A percentile compares a stretch with the other conserved stretches of the same genome.
phyloP scores from a whole-genome alignment of 345 rosid species.

The Mangifera indica region DNA sequence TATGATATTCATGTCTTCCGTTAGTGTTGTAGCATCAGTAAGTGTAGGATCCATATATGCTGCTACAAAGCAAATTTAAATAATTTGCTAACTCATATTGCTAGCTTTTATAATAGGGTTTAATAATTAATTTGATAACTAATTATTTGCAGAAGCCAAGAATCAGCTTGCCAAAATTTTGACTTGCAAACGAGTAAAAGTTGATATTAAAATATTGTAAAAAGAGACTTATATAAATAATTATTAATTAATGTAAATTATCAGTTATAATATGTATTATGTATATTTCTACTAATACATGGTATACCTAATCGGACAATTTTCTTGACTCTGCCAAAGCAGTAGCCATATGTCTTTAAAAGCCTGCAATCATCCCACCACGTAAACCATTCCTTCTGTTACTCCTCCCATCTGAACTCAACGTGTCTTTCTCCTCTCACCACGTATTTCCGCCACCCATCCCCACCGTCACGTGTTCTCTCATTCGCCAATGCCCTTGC shows the following conservation, averaged over 20 bases:
- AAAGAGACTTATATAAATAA: no score
- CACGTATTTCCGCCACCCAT: background rate
- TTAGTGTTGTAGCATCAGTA: slow-evolving; percentile 9
- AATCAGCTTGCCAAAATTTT: slow-evolving; percentile 38
- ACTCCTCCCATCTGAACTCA: background rate
- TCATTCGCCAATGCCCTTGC: background rate
- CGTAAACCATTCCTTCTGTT: background rate
- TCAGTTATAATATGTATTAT: no score
- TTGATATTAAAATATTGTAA: no score
- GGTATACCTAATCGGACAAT: no score
- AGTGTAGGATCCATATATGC: no score
- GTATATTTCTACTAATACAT: no score
- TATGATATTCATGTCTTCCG: slow-evolving; percentile 32
- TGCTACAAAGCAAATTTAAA: no score
- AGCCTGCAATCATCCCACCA: background rate
- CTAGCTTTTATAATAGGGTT: no score
- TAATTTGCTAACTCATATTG: no score
- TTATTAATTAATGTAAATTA: no score
- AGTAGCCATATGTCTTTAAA: background rate
- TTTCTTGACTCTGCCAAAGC: no score
- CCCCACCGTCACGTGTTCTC: slow-evolving; percentile 6
- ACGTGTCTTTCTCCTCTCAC: background rate
- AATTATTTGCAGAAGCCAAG: slow-evolving; percentile 29
- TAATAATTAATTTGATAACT: no score
- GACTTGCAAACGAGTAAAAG: slow-evolving; percentile 51